Evolutionary conservation across 306 rosid genomes (phyloP), one percentile per base, ranked within the genome.

Genomic region (Vicia faba): DNA sequence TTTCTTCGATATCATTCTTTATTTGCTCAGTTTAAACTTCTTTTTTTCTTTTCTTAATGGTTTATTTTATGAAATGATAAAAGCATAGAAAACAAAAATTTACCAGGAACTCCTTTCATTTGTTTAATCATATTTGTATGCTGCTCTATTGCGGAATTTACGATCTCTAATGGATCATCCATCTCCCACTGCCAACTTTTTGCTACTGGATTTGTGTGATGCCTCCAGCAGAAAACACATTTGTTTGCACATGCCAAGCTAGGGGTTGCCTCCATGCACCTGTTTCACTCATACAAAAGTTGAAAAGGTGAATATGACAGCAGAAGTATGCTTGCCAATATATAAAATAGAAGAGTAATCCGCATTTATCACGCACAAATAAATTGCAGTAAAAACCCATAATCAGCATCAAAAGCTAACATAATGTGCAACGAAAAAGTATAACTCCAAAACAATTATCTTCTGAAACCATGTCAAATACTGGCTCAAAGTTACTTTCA

Each of bases 21-120:
- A 31, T 31, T 31, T 31, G 36, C 36, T 31, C 8, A 4, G 36
- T 31, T 31, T 31, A 5, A 31, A 31, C 8, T 31, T 31, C 36
- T 31, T 31, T 31, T 31, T 31, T 31, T 31, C 36, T 31, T 8
- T 31, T 6, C 5, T 31, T 31, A 31, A 31, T 5, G 5, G 36
- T 31, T 31, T 6, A 31, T 31, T 31, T 31, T 31, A 31, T 25
- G 18, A 59, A 61, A 80, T 54, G 49, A 59, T 55, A 20, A 59
- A 43, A 78, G 40, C 51, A 38, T 41, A 70, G 57, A 61, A 62
- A 72, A 15, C 8, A 20, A 4, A 33, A 61, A 74, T 8, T 75
- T 86, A 92, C 98, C 99, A 25, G 99, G 99, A 77, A 93, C 99
- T 82, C 99, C 99, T 85, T 90, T 93, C 99, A 93, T 90, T 78